These are phyloP conservation scores for Neofusicoccum ribis DNA, from an alignment of 2,329 filamentous ascomycete species.

Conservation along the genomic window DNA sequence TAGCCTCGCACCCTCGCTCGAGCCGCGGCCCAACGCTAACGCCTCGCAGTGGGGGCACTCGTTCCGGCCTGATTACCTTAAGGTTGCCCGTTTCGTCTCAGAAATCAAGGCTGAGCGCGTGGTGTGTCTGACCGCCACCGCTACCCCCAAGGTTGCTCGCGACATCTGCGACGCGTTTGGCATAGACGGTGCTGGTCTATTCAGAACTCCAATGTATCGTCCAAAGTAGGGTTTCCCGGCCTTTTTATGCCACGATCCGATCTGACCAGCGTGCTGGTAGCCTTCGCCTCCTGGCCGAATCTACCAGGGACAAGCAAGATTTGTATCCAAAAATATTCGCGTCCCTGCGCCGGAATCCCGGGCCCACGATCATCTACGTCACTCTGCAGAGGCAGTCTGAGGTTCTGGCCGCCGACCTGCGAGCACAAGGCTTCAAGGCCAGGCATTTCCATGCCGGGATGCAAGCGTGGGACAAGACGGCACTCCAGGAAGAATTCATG, in stretches of 20 bases:
- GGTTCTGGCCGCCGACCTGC: conserved; percentile 42
- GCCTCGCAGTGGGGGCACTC: conserved; percentile 48
- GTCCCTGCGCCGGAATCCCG: conserved; percentile 54
- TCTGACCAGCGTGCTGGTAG: conserved; percentile 26
- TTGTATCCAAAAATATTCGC: conserved; percentile 48
- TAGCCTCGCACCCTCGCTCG: not conserved
- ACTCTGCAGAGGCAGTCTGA: conserved; percentile 58
- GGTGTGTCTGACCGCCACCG: conserved; percentile 62
- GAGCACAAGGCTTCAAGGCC: conserved; percentile 42
- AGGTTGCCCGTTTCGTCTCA: conserved; percentile 56
- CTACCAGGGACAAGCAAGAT: conserved; percentile 44
- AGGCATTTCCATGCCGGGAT: conserved; percentile 55
- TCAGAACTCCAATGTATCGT: conserved; percentile 60
- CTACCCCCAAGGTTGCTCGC: conserved; percentile 56
- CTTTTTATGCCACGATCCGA: not conserved
- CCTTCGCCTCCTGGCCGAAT: conserved; percentile 55
- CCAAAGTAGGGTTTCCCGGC: conserved; percentile 44
- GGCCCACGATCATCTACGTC: conserved; percentile 62
- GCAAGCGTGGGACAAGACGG: conserved; percentile 45
- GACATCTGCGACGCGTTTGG: conserved; percentile 57
- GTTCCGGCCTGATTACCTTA: conserved; percentile 54
- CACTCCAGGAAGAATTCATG: conserved; percentile 57
- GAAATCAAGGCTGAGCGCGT: conserved; percentile 60
- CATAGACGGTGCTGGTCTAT: conserved; percentile 53
- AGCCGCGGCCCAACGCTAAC: not conserved